phyloP scores from a whole-genome alignment of 768 basidiomycete genomes.

The Fomitopsis serialis region DNA sequence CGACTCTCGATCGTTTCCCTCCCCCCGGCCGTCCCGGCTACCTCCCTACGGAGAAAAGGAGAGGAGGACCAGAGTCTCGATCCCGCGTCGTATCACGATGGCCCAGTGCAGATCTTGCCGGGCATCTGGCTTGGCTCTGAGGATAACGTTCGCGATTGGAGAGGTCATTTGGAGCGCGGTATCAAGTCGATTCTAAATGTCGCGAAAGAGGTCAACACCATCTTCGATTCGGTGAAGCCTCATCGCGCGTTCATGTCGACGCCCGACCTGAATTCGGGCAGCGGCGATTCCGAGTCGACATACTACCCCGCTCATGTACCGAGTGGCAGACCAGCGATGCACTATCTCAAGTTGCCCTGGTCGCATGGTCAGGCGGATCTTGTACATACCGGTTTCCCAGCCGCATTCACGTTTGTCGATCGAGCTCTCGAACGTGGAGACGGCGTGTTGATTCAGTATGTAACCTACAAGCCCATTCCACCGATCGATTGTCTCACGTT shows the following conservation, averaged over 20 bases:
- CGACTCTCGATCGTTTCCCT: conserved; percentile 73
- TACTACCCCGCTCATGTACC: conserved; percentile 64
- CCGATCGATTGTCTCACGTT: not conserved
- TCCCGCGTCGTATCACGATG: conserved; percentile 67
- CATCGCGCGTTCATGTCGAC: conserved; percentile 63
- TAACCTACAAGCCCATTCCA: conserved; percentile 16
- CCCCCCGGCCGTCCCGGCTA: conserved; percentile 46
- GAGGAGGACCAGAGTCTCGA: conserved; percentile 41
- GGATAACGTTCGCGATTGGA: conserved; percentile 86
- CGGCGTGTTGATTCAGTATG: conserved; percentile 82
- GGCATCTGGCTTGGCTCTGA: conserved; percentile 89
- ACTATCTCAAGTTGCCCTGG: conserved; percentile 89
- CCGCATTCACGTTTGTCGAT: conserved; percentile 79
- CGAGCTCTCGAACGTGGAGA: conserved; percentile 69
- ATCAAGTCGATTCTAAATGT: conserved; percentile 87
- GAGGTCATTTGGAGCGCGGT: conserved; percentile 57
- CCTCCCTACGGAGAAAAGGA: conserved; percentile 55
- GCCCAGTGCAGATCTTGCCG: conserved; percentile 81
- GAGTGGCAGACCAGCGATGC: conserved; percentile 70
- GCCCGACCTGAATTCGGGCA: conserved; percentile 47
- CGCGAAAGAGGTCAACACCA: conserved; percentile 83
- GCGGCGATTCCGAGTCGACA: conserved; percentile 36
- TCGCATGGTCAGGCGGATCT: conserved; percentile 92
- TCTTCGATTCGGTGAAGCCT: conserved; percentile 53
- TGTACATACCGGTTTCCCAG: conserved; percentile 70